Evolutionary conservation across 768 basidiomycete species (phyloP), one percentile per base, ranked within the genome.

Genomic region (Candolleomyces eurysporus): DNA sequence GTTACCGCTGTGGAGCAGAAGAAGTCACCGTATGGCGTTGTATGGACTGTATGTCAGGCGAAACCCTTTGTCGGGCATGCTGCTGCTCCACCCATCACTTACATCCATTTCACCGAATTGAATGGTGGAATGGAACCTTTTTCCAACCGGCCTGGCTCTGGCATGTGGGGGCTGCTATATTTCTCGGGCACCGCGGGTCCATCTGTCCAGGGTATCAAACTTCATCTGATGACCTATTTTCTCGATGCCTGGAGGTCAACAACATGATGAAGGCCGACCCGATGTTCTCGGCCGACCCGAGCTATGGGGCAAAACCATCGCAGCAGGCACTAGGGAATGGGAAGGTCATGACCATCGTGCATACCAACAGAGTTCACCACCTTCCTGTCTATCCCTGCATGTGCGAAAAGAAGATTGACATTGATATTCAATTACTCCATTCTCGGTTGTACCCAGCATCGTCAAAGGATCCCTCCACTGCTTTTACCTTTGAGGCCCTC

Each of bases 181-280:
- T 63, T 66, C 30, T 11, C 66, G 4, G 70, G 71, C 72, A 73
- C 54, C 36, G 65, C 1, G 68, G 68, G 0, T 5, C 19, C 0
- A 61, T 58, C 0, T 71, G 68, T 57, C 70, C 67, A 14, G 8
- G 19, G 48, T 49, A 49, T 19, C 48, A 49, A 7, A 7, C 10
- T 22, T 10, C 48, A 10, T 19, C 8, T 14, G 48, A 49, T 49
- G 10, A 19, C 10, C 10, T 9, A 14, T n/a, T n/a, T n/a, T n/a
- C n/a, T 7, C 48, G 48, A 8, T 49, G 48, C 21, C 11, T 22
- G 8, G 7, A 7, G 10, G 8, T 43, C 42, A 43, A 43, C 17
- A 17, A 43, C 17, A 43, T 43, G 9, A 17, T 9, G 17, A n/a
- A n/a, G n/a, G n/a, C n/a, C n/a, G n/a, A n/a, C n/a, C n/a, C n/a